Base-by-base conservation (phyloP, 2,329 filamentous ascomycete species). In the Neurospora sp. region DNA sequence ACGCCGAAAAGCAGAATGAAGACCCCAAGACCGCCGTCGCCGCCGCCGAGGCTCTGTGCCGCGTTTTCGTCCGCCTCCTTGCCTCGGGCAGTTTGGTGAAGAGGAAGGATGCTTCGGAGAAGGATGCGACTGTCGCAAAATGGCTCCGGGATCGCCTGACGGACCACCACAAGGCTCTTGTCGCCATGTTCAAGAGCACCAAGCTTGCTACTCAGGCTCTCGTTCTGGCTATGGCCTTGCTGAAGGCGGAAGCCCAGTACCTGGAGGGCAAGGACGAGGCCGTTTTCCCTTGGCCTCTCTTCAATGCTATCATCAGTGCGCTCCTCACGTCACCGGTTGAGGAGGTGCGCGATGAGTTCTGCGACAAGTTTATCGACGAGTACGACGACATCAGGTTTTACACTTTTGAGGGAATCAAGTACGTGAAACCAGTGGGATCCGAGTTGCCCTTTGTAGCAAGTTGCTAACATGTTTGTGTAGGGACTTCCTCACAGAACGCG, bases 301-400 rank as follows among this genome's bases (percentile, higher is more conserved):
- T 97, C 69, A 83, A 83, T 52, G 84, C 86, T 11, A 85, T 96
- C 38, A 81, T 97, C 11, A 80, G 83, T 43, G 83, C 83, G 0
- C 75, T 97, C 3, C 77, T 97, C 19, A 81, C 83, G 38, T 83
- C 87, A 5, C 82, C 83, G 37, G 83, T 86, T 57, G 85, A 89
- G 87, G 46, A 84, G 86, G 41, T 90, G n/a, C 86, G 89, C 67
- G 84, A 88, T 66, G 89, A 92, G 69, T 97, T 95, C 73, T 83
- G 91, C 36, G 87, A 92, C 70, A 92, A 92, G 74, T 97, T 89
- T 77, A 84, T 93, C 67, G 89, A 92, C 77, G 85, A 90, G 78
- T 93, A 90, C 77, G 91, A 96, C 76, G 96, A 98, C 79, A 85
- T 97, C 71, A 86, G 92, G 73, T 97, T 90, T 79, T 93, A 91